Base-by-base conservation (phyloP, 495 filamentous ascomycete genomes). In the Amniculicola lignicola region DNA sequence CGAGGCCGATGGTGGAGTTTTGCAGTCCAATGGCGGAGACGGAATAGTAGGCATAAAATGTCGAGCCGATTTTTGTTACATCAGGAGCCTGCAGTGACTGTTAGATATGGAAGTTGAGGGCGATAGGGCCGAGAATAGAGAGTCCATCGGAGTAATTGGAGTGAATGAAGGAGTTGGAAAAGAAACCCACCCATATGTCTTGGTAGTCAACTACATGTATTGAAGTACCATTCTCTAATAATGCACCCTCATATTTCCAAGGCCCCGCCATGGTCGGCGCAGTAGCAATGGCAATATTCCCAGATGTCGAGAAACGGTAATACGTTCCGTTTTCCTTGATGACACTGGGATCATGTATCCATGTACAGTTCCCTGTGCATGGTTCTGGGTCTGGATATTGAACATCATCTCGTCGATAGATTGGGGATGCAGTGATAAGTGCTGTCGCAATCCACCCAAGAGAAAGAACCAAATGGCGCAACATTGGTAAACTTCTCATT, bases 1-100 rank as follows among this genome's bases (percentile, higher is more conserved):
- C 87, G 22, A 88, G 74, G 23, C 84, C 86, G 51, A 88, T 86
- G 57, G 79, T 72, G 0, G 76, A 81, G 68, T 72, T 73, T 53
- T 83, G 79, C 2, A 75, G 78, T 16, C 86, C 85, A 43, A 85
- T 82, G 25, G 73, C 74, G 38, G 75, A 79, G 41, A 88, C 78
- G 1, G 80, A 70, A 69, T 89, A 90, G 77, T 87, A 89, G 60
- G 86, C 74, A 63, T 86, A 83, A 72, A 87, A 90, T 0, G 69
- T 73, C 12, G 67, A 66, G 38, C 73, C 75, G 1, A 85, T 66
- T 28, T 78, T 67, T 52, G 72, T 65, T 22, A 88, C 78, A 58
- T 88, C 83, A 0, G 86, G 86, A 1, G 86, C 86, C 84, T 86
- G 66, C 24, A 6, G 24, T 21, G n/a, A 12, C 0, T n/a, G n/a